These are phyloP conservation scores for Mycena rosella DNA, from an alignment of 768 basidiomycete species.

Conservation along the genomic window DNA sequence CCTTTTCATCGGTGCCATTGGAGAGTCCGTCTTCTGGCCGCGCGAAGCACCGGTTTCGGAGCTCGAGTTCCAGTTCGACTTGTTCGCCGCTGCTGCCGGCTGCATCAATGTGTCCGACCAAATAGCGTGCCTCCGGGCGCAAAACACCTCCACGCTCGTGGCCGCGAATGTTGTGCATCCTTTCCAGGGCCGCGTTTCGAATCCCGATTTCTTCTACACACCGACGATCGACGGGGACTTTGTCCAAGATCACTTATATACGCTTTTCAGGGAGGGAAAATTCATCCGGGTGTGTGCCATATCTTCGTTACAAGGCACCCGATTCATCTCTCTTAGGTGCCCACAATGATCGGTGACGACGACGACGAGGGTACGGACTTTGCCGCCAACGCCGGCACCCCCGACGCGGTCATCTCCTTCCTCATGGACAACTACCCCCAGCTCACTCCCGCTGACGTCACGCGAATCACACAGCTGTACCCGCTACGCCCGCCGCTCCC, in stretches of 20 bases:
- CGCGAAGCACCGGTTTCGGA: slow-evolving; percentile 20
- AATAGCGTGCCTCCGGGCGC: slow-evolving; percentile 25
- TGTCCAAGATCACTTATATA: slow-evolving; percentile 23
- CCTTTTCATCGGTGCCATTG: slow-evolving; percentile 25
- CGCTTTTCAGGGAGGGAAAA: slow-evolving; percentile 25
- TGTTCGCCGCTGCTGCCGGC: slow-evolving; percentile 28
- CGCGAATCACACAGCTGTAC: slow-evolving; percentile 21
- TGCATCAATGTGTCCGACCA: slow-evolving; percentile 17
- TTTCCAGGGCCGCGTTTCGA: slow-evolving; percentile 23
- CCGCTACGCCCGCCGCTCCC: slow-evolving; percentile 22
- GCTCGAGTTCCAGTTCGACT: slow-evolving; percentile 31
- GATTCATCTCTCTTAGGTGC: slow-evolving; percentile 20
- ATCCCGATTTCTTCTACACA: slow-evolving; percentile 27
- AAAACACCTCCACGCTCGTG: slow-evolving; percentile 28
- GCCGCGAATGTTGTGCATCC: slow-evolving; percentile 24
- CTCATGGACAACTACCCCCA: slow-evolving; percentile 21
- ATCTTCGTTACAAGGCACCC: slow-evolving; percentile 5
- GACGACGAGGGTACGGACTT: neutral
- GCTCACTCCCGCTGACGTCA: slow-evolving; percentile 16
- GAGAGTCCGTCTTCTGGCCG: slow-evolving; percentile 27
- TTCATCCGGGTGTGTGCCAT: slow-evolving; percentile 24
- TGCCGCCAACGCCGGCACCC: slow-evolving; percentile 20
- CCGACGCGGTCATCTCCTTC: slow-evolving; percentile 22
- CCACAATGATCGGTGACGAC: slow-evolving; percentile 23
- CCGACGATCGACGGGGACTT: slow-evolving; percentile 28